phyloP scores from a whole-genome alignment of 75 land plant genomes.

The Chamaecyparis obtusa region DNA sequence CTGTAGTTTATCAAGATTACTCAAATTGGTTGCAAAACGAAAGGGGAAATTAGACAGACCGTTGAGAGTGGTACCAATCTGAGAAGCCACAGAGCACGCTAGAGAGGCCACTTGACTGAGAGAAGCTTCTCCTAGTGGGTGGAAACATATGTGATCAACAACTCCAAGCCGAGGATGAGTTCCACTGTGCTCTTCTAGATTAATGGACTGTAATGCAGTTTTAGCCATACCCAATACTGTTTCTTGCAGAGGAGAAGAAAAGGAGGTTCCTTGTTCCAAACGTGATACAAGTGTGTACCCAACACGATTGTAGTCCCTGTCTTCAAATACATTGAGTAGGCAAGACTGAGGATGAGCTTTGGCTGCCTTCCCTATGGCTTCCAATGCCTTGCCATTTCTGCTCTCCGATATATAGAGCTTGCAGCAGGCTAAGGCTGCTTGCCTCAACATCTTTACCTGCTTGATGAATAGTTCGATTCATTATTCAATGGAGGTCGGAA shows the following conservation, averaged over 20 bases:
- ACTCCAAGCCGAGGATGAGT: conserved; percentile 88
- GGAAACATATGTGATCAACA: conserved; percentile 79
- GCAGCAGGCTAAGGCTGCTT: conserved; percentile 61
- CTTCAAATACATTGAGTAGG: conserved; percentile 66
- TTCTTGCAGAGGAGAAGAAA: conserved; percentile 41
- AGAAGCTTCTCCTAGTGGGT: conserved; percentile 61
- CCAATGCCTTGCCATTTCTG: conserved; percentile 45
- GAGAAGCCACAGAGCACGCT: conserved; percentile 55
- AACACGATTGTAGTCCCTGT: conserved; percentile 66
- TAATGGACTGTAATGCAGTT: conserved; percentile 48
- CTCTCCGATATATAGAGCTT: conserved; percentile 79
- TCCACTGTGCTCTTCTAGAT: conserved; percentile 67
- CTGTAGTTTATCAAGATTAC: neutral
- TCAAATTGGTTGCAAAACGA: neutral
- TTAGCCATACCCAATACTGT: conserved; percentile 46
- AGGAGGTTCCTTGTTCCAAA: conserved; percentile 20
- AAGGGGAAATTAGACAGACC: conserved; percentile 21
- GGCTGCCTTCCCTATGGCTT: conserved; percentile 52
- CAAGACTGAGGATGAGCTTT: conserved; percentile 31
- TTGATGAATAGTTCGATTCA: neutral
- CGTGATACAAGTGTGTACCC: conserved; percentile 71
- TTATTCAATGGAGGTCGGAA: neutral
- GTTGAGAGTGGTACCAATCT: conserved; percentile 57
- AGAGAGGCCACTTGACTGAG: conserved; percentile 58
- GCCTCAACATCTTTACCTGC: neutral